Conservation (phyloP, 139 green algal genomes). For the Chlamydomonas incerta region DNA sequence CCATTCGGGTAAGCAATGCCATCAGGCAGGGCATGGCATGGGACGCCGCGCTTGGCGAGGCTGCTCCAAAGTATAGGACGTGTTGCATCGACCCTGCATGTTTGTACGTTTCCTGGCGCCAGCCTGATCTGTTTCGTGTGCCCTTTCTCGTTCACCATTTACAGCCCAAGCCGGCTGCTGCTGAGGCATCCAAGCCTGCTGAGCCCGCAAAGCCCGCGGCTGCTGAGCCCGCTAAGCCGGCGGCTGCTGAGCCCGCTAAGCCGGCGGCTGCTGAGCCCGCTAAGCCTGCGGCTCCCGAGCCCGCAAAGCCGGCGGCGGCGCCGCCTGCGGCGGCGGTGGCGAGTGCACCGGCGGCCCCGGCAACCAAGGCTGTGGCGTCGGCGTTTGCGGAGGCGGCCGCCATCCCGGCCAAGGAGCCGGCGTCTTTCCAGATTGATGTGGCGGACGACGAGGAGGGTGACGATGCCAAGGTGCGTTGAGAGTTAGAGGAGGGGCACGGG, state of each 20-base stretch:
- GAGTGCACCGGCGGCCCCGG: background rate
- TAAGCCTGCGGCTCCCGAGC: background rate
- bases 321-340: background rate
- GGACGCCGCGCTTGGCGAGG: too few species aligned
- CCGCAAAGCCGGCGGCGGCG: background rate
- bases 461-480: background rate
- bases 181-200: background rate
- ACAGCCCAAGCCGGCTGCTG: background rate
- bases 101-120: too few species aligned
- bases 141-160: too few species aligned
- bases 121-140: too few species aligned
- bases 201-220: too few species aligned
- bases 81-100: too few species aligned
- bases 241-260: background rate
- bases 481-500: too few species aligned
- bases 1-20: background rate
- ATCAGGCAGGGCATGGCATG: too few species aligned
- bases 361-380: background rate
- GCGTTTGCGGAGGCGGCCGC: background rate
- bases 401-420: background rate
- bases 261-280: background rate
- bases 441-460: slow-evolving; percentile 9
- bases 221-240: too few species aligned
- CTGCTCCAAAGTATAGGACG: too few species aligned
- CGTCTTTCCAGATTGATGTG: slow-evolving; percentile 34